A percentile compares a stretch with the other conserved stretches of the same genome.
phyloP scores from a whole-genome alignment of 2,329 filamentous ascomycete species.

The Phaeosphaeria sp. region DNA sequence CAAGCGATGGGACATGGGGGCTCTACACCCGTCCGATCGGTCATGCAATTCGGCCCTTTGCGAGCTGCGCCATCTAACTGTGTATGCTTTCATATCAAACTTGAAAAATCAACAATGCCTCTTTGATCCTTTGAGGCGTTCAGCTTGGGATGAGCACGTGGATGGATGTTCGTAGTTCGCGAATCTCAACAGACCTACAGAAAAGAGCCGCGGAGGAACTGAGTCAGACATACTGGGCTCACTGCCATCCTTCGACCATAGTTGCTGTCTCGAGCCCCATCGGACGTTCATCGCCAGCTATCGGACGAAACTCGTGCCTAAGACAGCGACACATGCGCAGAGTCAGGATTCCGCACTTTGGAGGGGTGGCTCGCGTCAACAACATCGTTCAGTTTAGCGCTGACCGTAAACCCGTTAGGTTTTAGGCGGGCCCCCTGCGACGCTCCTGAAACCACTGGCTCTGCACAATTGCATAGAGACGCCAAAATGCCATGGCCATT shows the following conservation, averaged over 20 bases:
- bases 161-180: neutral
- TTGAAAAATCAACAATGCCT: neutral
- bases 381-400: conserved; percentile 26
- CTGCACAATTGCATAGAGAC: conserved; percentile 26
- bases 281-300: neutral
- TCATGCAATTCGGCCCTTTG: neutral
- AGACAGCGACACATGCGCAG: neutral
- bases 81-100: neutral
- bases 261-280: neutral
- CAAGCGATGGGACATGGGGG: too few species aligned
- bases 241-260: neutral
- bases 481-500: conserved; percentile 28
- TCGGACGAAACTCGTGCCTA: neutral
- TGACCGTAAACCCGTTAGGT: conserved; percentile 3
- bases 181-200: neutral
- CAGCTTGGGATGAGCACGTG: neutral
- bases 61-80: neutral
- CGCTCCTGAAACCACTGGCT: conserved; percentile 38
- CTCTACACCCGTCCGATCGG: neutral
- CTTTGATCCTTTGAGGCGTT: neutral
- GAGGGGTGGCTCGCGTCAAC: neutral
- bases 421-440: conserved; percentile 25
- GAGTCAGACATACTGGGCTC: neutral
- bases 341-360: neutral
- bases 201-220: neutral